phyloP scores from a whole-genome alignment of 164 flowering plant genomes.

The Vitis cinerea region DNA sequence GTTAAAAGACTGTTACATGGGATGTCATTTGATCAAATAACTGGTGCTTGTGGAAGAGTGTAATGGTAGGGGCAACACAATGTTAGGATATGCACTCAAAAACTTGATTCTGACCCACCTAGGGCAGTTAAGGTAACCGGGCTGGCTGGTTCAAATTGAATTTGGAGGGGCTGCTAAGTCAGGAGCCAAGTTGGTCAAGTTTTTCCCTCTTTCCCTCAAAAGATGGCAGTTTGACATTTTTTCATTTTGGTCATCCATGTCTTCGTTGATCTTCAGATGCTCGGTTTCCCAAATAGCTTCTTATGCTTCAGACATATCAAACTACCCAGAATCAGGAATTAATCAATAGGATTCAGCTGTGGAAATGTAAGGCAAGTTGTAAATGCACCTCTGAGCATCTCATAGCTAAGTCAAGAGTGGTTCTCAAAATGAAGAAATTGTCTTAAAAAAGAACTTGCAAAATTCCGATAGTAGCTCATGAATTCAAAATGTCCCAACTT shows the following conservation, averaged over 20 bases:
- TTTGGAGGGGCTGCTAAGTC: neutral
- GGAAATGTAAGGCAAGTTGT: neutral
- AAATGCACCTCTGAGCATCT: neutral
- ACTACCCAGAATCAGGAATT: neutral
- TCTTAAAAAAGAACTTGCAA: neutral
- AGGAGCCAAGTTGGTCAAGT: neutral
- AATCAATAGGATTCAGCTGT: neutral
- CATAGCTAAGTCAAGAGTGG: neutral
- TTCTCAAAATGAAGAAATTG: neutral
- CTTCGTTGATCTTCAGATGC: neutral
- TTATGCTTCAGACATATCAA: neutral
- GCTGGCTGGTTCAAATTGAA: neutral
- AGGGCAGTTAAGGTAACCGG: neutral
- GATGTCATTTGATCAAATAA: too few species aligned
- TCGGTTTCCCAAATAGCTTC: neutral
- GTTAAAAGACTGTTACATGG: too few species aligned
- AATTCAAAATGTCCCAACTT: conserved; percentile 72
- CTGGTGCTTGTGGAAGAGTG: too few species aligned
- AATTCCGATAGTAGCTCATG: conserved; percentile 13
- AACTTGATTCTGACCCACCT: too few species aligned
- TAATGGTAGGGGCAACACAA: too few species aligned
- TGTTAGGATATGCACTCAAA: too few species aligned
- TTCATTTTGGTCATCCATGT: too few species aligned
- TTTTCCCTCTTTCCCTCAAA: too few species aligned
- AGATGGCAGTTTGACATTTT: too few species aligned